These are phyloP conservation scores for Alternaria viburni DNA, from an alignment of 2,329 filamentous ascomycete species.

Conservation along the genomic window DNA sequence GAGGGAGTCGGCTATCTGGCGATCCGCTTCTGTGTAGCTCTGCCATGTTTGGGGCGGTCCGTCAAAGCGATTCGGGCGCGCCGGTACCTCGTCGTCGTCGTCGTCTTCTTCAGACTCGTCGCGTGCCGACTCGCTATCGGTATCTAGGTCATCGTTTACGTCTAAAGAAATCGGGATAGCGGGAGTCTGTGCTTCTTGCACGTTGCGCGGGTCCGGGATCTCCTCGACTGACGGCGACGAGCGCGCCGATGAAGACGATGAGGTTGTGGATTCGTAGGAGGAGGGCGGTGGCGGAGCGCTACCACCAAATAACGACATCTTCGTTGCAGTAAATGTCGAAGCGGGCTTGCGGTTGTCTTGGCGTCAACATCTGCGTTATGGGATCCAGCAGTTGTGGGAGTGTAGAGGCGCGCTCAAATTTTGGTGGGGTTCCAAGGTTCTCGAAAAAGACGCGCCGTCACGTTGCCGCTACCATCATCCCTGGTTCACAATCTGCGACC, in stretches of 20 bases:
- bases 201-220: conserved; percentile 1
- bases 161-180: background rate
- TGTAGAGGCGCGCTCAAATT: conserved; percentile 7
- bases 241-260: conserved; percentile 2
- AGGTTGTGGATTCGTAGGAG: conserved; percentile 19
- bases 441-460: conserved; percentile 19
- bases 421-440: conserved; percentile 17
- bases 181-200: conserved; percentile 18
- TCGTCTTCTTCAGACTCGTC: conserved; percentile 8
- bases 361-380: background rate
- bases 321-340: conserved; percentile 29
- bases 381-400: conserved; percentile 8
- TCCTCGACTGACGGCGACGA: conserved; percentile 12
- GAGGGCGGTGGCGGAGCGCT: conserved; percentile 16
- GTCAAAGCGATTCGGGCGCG: conserved; percentile 71
- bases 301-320: conserved; percentile 49
- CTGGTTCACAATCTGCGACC: background rate
- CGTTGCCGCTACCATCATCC: conserved; percentile 11
- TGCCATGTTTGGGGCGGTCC: conserved; percentile 73
- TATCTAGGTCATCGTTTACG: conserved; percentile 22
- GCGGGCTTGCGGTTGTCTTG: background rate
- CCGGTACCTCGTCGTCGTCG: conserved; percentile 8
- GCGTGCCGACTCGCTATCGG: conserved; percentile 20
- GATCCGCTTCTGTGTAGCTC: conserved; percentile 65
- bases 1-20: conserved; percentile 67